Conservation (phyloP, 2,329 filamentous ascomycete genomes). For the Rhinocladiella mackenziei region DNA sequence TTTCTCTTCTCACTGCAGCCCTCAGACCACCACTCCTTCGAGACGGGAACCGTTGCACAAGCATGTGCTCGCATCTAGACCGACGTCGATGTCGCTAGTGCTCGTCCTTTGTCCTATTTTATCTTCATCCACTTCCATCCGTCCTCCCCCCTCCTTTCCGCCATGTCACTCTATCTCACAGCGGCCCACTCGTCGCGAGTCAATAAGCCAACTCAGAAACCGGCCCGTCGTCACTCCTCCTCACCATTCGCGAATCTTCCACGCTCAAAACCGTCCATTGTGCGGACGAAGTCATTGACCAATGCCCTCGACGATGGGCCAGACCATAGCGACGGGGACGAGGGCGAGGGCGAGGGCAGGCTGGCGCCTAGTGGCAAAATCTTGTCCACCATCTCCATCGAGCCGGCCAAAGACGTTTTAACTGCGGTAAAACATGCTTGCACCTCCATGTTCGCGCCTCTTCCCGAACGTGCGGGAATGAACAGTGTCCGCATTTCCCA, state of each 20-base stretch:
- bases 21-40: constrained; percentile 3
- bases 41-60: not conserved
- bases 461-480: constrained; percentile 59
- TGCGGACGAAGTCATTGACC: constrained; percentile 29
- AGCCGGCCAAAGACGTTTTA: constrained; percentile 47
- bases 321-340: constrained; percentile 28
- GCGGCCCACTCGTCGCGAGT: constrained; percentile 47
- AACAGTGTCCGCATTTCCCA: constrained; percentile 58
- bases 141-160: constrained; percentile 10
- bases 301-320: constrained; percentile 23
- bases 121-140: constrained; percentile 9
- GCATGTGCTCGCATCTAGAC: too few relatives aligned
- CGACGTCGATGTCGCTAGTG: not conserved
- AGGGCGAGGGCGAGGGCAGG: constrained; percentile 35
- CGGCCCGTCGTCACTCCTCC: constrained; percentile 31
- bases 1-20: constrained; percentile 3
- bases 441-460: constrained; percentile 51
- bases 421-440: constrained; percentile 53
- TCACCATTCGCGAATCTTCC: constrained; percentile 42
- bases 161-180: constrained; percentile 47
- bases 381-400: constrained; percentile 46
- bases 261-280: constrained; percentile 39
- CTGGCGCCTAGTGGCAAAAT: constrained; percentile 53
- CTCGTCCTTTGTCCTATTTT: too few relatives aligned
- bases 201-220: constrained; percentile 37